Evolutionary conservation across 805 yeast species (phyloP), one percentile per base, ranked within the genome.

Genomic region (Candida chauliodis): DNA sequence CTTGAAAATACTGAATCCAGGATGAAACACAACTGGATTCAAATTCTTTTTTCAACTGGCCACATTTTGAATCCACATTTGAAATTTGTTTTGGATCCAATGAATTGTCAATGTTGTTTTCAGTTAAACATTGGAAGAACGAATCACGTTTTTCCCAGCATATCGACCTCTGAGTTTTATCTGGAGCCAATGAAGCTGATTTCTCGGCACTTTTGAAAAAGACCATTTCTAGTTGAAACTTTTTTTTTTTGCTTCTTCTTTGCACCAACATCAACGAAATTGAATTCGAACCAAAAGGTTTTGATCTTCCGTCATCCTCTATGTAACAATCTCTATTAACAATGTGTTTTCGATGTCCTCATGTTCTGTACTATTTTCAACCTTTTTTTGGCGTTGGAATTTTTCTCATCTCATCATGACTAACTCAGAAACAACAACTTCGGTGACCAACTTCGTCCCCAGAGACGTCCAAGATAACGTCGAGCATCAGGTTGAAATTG

Each of bases 141-240:
- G 51, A 50, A 53, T 91, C 99, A 43, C 99, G 75, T 6, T 91
- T 71, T 36, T 81, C 91, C 98, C 98, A 93, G 66, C 99, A 91
- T 43, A 70, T 66, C 53, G 78, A 73, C 47, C 98, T 76, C 48
- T 80, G 77, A 19, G 76, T 63, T 51, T 90, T 78, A 54, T 78
- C 77, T 24, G 84, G 84, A 4, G 79, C 72, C 2, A 49, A 49
- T 37, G 56, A 56, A 24, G 63, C 63, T 30, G 21, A 14, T 33
- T 56, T 55, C 28, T 25, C 63, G 30, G 27, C 15, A 32, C 55
- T 55, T 20, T 58, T 61, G 32, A 52, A 49, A 78, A 22, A 30
- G 16, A 30, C 17, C 24, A 22, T 9, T 17, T 16, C 30, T 15
- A 23, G 25, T 8, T 23, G 27, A n/a, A 20, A 5, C n/a, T 15